Conservation (phyloP, 2,329 filamentous ascomycete genomes). For the Elsinoe perseae region DNA sequence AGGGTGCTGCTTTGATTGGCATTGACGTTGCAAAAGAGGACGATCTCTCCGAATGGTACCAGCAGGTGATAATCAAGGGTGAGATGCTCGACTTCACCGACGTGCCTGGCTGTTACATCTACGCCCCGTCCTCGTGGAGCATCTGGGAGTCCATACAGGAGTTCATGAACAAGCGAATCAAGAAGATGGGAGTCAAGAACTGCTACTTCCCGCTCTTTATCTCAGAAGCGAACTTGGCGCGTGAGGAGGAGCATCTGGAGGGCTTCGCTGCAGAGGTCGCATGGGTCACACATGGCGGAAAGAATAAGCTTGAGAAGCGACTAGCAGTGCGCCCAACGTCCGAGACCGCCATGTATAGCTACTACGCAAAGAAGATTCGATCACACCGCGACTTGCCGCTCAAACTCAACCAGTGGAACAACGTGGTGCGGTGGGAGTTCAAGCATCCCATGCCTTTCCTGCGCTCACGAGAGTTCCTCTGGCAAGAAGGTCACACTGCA, state of each 20-base stretch:
- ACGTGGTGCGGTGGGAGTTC: constrained; percentile 89
- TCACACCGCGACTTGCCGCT: constrained; percentile 91
- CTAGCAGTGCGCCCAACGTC: constrained; percentile 62
- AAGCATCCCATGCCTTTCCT: constrained; percentile 85
- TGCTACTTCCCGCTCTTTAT: constrained; percentile 96
- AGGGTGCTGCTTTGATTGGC: constrained; percentile 64
- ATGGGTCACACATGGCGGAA: constrained; percentile 85
- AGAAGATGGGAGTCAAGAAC: constrained; percentile 87
- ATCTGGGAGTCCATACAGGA: constrained; percentile 61
- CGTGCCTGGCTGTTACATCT: constrained; percentile 94
- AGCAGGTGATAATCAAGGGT: constrained; percentile 93
- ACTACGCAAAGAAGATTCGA: constrained; percentile 95
- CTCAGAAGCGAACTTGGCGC: constrained; percentile 74
- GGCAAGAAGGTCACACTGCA: constrained; percentile 95
- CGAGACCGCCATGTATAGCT: constrained; percentile 85
- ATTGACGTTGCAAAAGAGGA: constrained; percentile 79
- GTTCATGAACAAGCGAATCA: constrained; percentile 61
- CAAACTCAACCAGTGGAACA: constrained; percentile 97
- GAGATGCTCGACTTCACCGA: constrained; percentile 98
- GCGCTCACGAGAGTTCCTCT: constrained; percentile 87
- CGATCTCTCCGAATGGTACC: constrained; percentile 93
- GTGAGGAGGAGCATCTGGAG: constrained; percentile 93
- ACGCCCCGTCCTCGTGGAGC: constrained; percentile 61
- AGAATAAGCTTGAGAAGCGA: constrained; percentile 80
- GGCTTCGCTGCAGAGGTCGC: constrained; percentile 93